A percentile compares a stretch with the other conserved stretches of the same genome.
These are phyloP conservation scores for Diaporthe batatas DNA, from an alignment of 2,329 filamentous ascomycete genomes.

Conservation along the genomic window DNA sequence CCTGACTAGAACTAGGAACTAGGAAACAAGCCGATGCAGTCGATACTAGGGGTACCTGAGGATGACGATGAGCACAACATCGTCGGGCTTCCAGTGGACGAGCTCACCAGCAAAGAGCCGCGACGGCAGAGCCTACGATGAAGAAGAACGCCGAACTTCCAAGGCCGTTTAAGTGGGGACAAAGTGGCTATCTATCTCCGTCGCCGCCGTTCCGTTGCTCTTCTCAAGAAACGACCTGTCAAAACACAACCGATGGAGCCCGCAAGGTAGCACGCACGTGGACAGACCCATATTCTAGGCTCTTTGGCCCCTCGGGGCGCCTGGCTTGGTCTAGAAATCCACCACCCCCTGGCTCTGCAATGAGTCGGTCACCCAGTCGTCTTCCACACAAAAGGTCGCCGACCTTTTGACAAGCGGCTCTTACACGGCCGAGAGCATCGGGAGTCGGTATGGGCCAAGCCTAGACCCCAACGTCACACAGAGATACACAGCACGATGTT, in stretches of 20 bases:
- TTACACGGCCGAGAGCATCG: conserved; percentile 11
- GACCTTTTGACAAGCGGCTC: conserved; percentile 20
- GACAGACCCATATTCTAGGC: conserved; percentile 25
- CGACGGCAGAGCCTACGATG: not conserved
- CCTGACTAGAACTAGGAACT: too few relatives aligned
- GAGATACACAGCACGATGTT: conserved; percentile 13
- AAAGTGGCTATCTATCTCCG: not conserved
- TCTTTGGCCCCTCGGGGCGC: conserved; percentile 22
- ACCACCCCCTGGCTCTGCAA: conserved; percentile 17
- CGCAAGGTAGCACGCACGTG: conserved; percentile 30
- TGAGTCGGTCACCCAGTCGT: conserved; percentile 14
- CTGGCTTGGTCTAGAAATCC: conserved; percentile 1
- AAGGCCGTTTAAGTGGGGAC: not conserved
- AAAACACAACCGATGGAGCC: conserved; percentile 15
- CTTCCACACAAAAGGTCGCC: conserved; percentile 18
- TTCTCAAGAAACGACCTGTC: not conserved
- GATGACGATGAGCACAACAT: not conserved
- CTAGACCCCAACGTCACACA: conserved; percentile 13
- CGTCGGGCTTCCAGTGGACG: not conserved
- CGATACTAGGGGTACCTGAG: not conserved
- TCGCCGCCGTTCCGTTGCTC: conserved; percentile 1
- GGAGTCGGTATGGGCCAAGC: conserved; percentile 26
- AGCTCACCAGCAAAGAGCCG: not conserved
- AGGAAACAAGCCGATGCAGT: not conserved
- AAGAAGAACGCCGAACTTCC: conserved; percentile 7